Conservation (phyloP, 208 protist species). For the Trypanosoma cruzi region DNA sequence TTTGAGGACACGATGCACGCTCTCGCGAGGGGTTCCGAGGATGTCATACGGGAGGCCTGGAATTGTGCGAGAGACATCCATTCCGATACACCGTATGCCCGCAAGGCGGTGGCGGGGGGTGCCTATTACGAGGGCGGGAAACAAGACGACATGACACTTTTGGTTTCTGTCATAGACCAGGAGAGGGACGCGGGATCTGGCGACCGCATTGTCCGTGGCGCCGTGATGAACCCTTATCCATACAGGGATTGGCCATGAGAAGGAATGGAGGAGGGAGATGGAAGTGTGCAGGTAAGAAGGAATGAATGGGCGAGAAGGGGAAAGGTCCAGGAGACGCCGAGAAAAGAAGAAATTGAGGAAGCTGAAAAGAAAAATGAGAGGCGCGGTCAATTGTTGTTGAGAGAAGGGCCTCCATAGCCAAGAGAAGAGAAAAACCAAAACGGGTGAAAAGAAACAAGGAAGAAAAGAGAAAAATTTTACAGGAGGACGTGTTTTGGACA, state of each 20-base stretch:
- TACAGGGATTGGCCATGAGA: conserved; percentile 73
- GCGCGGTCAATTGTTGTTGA: too few species aligned
- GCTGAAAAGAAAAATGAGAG: too few species aligned
- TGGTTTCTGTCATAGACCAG: conserved; percentile 54
- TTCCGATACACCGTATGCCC: conserved; percentile 64
- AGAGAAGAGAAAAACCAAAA: too few species aligned
- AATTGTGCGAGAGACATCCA: conserved; percentile 44
- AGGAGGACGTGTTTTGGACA: too few species aligned
- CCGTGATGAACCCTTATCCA: conserved; percentile 44
- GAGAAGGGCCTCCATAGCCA: too few species aligned
- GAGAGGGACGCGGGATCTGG: conserved; percentile 42
- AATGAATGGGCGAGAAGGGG: too few species aligned
- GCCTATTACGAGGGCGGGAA: conserved; percentile 77
- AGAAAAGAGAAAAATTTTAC: too few species aligned
- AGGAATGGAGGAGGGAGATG: too few species aligned
- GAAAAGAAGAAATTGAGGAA: too few species aligned
- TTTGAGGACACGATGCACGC: conserved; percentile 53
- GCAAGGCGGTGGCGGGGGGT: conserved; percentile 60
- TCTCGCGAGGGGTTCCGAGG: conserved; percentile 33
- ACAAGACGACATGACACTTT: conserved; percentile 76
- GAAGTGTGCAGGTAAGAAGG: too few species aligned
- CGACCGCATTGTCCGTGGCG: conserved; percentile 47
- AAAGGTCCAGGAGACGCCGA: too few species aligned
- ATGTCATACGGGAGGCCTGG: conserved; percentile 40
- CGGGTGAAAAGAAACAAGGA: too few species aligned